A percentile compares a stretch with the other conserved stretches of the same genome.
phyloP scores from a whole-genome alignment of 116 monocot species.

The Iris pallida region DNA sequence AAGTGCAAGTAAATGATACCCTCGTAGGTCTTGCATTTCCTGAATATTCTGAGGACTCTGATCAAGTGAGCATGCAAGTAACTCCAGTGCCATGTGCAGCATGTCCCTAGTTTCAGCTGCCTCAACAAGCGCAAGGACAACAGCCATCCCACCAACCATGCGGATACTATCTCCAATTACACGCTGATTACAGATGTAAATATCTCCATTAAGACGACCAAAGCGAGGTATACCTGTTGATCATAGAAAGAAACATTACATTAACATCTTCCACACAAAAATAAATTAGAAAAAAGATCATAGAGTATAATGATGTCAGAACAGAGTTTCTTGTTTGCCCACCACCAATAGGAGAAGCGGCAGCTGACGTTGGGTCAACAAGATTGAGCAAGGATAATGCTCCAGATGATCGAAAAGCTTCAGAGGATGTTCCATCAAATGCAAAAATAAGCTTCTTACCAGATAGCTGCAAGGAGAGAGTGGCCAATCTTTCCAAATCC shows the following conservation, averaged over 20 bases:
- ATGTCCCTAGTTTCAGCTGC: conserved; percentile 93
- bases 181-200: conserved; percentile 74
- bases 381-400: conserved; percentile 89
- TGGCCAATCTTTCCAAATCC: conserved; percentile 85
- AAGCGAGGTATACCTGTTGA: conserved; percentile 90
- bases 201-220: conserved; percentile 90
- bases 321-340: conserved; percentile 7
- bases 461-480: conserved; percentile 68
- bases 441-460: conserved; percentile 98
- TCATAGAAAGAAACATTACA: conserved; percentile 11
- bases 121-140: conserved; percentile 87
- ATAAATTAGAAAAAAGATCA: neutral
- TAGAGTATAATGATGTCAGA: neutral
- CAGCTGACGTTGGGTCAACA: conserved; percentile 90
- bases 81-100: conserved; percentile 82
- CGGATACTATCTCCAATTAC: conserved; percentile 89
- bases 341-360: conserved; percentile 99
- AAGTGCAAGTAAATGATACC: conserved; percentile 94
- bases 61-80: conserved; percentile 88
- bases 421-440: conserved; percentile 93
- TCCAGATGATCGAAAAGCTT: conserved; percentile 79
- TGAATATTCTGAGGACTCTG: conserved; percentile 83
- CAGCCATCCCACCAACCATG: conserved; percentile 88
- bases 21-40: conserved; percentile 92
- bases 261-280: neutral